phyloP scores from a whole-genome alignment of 306 rosid species.

The Cicer chorassanicum region DNA sequence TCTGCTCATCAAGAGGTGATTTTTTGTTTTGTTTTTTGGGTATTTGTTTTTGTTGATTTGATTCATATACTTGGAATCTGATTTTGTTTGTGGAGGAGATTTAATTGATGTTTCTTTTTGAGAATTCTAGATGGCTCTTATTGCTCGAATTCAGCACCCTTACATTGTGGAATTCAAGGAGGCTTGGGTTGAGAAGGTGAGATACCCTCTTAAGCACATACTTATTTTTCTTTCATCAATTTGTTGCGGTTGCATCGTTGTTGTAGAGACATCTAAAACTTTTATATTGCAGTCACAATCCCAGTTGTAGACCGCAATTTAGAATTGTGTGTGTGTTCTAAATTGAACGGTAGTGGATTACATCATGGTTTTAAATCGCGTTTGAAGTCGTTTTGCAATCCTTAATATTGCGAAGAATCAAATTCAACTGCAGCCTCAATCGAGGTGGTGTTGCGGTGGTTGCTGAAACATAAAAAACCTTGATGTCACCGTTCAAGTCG shows the following conservation, averaged over 20 bases:
- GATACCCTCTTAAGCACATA: constrained; percentile 34
- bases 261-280: background rate
- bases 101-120: constrained; percentile 22
- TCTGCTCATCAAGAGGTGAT: constrained; percentile 99
- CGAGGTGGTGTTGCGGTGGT: background rate
- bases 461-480: background rate
- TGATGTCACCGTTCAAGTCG: background rate
- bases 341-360: constrained; percentile 30
- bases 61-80: constrained; percentile 10
- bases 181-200: constrained; percentile 99
- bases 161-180: constrained; percentile 94
- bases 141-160: constrained; percentile 95
- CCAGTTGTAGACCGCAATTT: background rate
- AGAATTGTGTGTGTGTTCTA: background rate
- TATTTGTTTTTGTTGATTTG: constrained; percentile 39
- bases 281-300: background rate
- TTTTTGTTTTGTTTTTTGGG: constrained; percentile 11
- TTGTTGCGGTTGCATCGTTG: background rate
- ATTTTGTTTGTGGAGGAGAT: constrained; percentile 31
- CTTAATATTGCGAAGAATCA: background rate
- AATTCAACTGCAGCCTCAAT: background rate
- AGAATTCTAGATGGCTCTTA: constrained; percentile 85
- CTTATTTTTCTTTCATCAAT: constrained; percentile 29
- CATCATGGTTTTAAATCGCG: background rate
- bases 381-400: background rate